Percentiles rank a stretch among this genome's conserved stretches.
Evolutionary conservation across 257 asterid genomes (phyloP).

Genomic region (Ocimum tenuiflorum): DNA sequence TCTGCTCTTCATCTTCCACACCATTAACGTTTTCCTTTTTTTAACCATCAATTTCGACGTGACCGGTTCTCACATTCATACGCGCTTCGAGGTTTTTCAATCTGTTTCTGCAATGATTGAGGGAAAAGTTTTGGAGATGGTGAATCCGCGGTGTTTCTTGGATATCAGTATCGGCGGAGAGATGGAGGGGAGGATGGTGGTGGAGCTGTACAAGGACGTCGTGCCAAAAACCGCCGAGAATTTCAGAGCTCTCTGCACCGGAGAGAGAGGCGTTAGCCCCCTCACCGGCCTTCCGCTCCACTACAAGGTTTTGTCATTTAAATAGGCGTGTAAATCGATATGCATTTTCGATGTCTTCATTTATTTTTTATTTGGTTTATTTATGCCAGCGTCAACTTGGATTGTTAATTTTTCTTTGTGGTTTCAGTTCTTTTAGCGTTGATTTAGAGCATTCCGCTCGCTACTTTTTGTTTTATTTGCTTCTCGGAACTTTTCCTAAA

Average conservation of each 20-base stretch:
- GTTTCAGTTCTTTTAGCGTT: background rate
- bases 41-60: background rate
- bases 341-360: background rate
- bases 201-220: constrained; percentile 60
- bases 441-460: background rate
- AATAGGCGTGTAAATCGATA: background rate
- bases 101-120: background rate
- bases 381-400: background rate
- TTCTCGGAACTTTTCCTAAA: background rate
- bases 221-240: constrained; percentile 83
- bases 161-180: constrained; percentile 82
- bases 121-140: constrained; percentile 7
- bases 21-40: too few relatives aligned
- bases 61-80: background rate
- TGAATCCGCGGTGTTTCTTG: constrained; percentile 47
- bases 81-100: background rate
- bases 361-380: background rate
- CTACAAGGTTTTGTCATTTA: constrained; percentile 41
- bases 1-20: background rate
- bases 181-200: constrained; percentile 67
- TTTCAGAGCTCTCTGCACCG: constrained; percentile 82
- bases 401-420: background rate
- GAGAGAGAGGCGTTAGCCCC: constrained; percentile 68
- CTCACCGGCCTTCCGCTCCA: constrained; percentile 60
- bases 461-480: background rate